These are phyloP conservation scores for Ophiostoma australiae DNA, from an alignment of 2,329 filamentous ascomycete genomes.

Conservation along the genomic window DNA sequence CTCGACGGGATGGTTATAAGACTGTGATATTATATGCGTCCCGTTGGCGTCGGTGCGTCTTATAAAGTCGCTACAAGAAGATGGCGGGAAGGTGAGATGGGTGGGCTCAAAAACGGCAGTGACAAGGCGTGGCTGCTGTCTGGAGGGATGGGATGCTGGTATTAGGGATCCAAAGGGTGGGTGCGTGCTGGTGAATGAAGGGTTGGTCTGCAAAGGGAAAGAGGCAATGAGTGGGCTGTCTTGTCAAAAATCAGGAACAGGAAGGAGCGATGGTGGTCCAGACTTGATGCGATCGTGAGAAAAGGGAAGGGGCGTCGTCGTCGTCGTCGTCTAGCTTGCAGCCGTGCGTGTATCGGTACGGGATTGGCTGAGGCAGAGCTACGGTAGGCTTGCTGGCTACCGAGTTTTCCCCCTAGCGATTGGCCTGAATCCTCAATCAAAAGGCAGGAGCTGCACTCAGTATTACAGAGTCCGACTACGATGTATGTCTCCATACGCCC, in stretches of 20 bases:
- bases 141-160: neutral
- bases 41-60: neutral
- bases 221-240: neutral
- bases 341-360: neutral
- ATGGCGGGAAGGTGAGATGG: neutral
- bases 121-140: neutral
- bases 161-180: neutral
- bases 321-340: conserved; percentile 1
- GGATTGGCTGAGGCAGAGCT: conserved; percentile 5
- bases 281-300: neutral
- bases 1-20: neutral
- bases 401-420: neutral
- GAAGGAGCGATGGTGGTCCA: neutral
- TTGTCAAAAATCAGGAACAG: neutral
- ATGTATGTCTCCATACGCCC: neutral
- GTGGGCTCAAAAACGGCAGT: neutral
- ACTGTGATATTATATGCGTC: neutral
- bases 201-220: neutral
- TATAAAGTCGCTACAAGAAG: neutral
- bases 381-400: neutral
- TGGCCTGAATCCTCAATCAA: neutral
- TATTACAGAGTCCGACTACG: neutral
- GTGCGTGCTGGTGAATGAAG: neutral
- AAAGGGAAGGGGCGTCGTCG: neutral
- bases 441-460: neutral